A percentile compares a stretch with the other conserved stretches of the same genome.
These are phyloP conservation scores for Helianthus tuberosus DNA, from an alignment of 129 eudicot species.

Conservation along the genomic window DNA sequence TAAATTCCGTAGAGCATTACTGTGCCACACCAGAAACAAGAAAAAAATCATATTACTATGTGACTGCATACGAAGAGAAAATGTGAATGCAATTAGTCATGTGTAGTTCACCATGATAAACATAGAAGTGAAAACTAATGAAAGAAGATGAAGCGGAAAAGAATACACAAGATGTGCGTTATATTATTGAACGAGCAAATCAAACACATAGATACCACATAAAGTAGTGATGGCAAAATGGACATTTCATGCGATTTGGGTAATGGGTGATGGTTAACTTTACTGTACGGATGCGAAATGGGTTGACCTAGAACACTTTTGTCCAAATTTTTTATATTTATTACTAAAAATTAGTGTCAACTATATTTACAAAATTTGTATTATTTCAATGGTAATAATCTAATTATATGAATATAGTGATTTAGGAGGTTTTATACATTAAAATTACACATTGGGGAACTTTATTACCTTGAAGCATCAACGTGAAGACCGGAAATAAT, in stretches of 20 bases:
- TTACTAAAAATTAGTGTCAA: not conserved
- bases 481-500: slow-evolving; percentile 77
- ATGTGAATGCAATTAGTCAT: slow-evolving; percentile 5
- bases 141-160: not conserved
- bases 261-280: not conserved
- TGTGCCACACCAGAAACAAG: slow-evolving; percentile 34
- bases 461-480: slow-evolving; percentile 79
- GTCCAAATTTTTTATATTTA: not conserved
- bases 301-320: not conserved
- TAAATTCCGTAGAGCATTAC: slow-evolving; percentile 66
- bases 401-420: not conserved
- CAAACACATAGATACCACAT: not conserved
- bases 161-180: not conserved
- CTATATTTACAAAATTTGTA: not conserved
- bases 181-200: not conserved
- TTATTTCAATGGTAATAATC: not conserved
- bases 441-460: not conserved
- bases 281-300: not conserved
- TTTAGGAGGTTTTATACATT: not conserved
- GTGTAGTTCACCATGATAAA: slow-evolving; percentile 6
- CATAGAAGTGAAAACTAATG: not conserved
- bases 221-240: not conserved
- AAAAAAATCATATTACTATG: not conserved
- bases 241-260: not conserved
- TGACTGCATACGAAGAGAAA: slow-evolving; percentile 11